A percentile compares a stretch with the other conserved stretches of the same genome.
These are phyloP conservation scores for Phytophthora pinifolia DNA, from an alignment of 352 stramenopile species.

Conservation along the genomic window DNA sequence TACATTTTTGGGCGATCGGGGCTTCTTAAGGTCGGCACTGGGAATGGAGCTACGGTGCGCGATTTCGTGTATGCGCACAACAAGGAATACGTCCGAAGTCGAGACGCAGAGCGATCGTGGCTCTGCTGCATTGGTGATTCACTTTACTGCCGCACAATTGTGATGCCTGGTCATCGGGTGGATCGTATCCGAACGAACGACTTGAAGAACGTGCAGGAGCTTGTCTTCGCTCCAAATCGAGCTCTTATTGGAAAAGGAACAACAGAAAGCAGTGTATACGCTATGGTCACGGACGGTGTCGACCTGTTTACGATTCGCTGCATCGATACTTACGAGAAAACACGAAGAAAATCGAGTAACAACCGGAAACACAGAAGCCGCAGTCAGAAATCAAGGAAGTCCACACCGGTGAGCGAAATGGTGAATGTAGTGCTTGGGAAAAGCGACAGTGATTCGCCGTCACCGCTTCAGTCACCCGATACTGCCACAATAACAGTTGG, in stretches of 20 bases:
- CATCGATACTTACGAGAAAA: slow-evolving; percentile 57
- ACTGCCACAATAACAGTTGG: slow-evolving; percentile 46
- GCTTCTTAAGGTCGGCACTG: slow-evolving; percentile 73
- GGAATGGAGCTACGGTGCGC: slow-evolving; percentile 56
- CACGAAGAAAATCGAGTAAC: slow-evolving; percentile 29
- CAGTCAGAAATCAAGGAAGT: slow-evolving; percentile 32
- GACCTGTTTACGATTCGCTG: slow-evolving; percentile 69
- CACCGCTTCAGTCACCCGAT: slow-evolving; percentile 10
- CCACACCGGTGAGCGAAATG: slow-evolving; percentile 31
- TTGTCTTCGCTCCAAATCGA: slow-evolving; percentile 53
- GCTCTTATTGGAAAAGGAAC: slow-evolving; percentile 33
- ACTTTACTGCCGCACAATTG: slow-evolving; percentile 75
- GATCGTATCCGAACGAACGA: slow-evolving; percentile 56
- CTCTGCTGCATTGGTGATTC: slow-evolving; percentile 61
- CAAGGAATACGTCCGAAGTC: slow-evolving; percentile 48
- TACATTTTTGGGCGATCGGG: slow-evolving; percentile 69
- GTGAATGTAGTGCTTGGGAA: slow-evolving; percentile 27
- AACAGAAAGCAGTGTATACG: slow-evolving; percentile 67
- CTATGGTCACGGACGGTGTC: slow-evolving; percentile 64
- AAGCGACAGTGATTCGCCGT: slow-evolving; percentile 14
- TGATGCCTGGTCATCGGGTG: slow-evolving; percentile 63
- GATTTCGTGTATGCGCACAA: slow-evolving; percentile 78
- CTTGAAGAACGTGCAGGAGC: slow-evolving; percentile 47
- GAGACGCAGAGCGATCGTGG: slow-evolving; percentile 76
- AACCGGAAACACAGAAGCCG: slow-evolving; percentile 33